Base-by-base conservation (phyloP, 2,329 filamentous ascomycete genomes). In the Dactylellina sp. region DNA sequence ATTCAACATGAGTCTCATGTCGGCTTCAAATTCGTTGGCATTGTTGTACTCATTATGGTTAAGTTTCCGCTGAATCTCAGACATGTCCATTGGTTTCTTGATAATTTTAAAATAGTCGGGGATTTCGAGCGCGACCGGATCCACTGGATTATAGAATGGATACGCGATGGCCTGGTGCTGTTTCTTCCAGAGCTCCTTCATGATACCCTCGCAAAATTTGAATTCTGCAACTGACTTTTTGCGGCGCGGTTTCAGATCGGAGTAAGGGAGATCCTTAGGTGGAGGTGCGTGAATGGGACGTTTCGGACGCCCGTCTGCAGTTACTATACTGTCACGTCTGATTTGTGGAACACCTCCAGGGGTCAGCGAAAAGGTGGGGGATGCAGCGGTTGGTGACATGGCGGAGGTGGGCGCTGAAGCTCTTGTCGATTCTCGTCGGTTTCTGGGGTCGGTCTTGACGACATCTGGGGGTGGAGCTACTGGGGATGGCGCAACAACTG, bases 261-360 rank as follows among this genome's bases (percentile, higher is more conserved):
- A 87, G 80, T 97, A 98, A 6, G 93, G 90, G n/a, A 97, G 85
- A 79, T 98, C 95, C 77, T 94, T 93, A 75, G 89, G 88, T 79
- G 94, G 93, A 0, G 95, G 93, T 7, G 93, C 91, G 78, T 97
- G 92, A 63, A 98, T 97, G 12, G 94, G 92, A 61, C 95, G 90
- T 84, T 97, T 97, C 9, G 94, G 93, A 57, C 95, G 88, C 65
- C 89, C 90, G 77, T 93, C 91, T 68, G 89, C 90, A 4, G 88
- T 89, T 46, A 70, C 71, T 68, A 70, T 75, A 0, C 92, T 96
- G 78, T 96, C 92, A 18, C 94, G 90, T 61, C 95, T 90, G 76
- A 95, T 95, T 40, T 92, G 85, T 7, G 92, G 92, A 40, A 92
- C 85, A 0, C 91, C 92, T 77, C 92, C 88, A 0, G 91, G 88